Evolutionary conservation across 495 filamentous ascomycete species (phyloP).

Genomic region (Cercophora newfieldiana): DNA sequence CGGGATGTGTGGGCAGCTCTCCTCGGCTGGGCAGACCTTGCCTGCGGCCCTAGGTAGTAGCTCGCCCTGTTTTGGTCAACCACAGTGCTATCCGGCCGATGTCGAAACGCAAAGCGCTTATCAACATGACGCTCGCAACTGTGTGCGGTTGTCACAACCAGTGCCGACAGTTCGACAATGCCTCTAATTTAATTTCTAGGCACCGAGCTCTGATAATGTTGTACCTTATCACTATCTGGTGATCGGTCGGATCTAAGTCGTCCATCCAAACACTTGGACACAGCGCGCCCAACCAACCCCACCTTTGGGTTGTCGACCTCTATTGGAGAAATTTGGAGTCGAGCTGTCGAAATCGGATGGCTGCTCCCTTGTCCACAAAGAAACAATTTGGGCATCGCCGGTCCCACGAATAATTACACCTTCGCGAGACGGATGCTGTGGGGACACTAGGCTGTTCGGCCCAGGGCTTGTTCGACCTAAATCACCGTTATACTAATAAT

Average conservation of each 20-base stretch:
- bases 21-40: not conserved
- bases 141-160: not conserved
- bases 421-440: conserved; percentile 16
- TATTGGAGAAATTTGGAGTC: conserved; percentile 30
- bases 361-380: conserved; percentile 25
- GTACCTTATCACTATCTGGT: conserved; percentile 13
- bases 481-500: not conserved
- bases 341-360: conserved; percentile 12
- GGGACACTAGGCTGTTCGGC: conserved; percentile 21
- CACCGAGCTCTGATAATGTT: conserved; percentile 4
- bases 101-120: conserved; percentile 3
- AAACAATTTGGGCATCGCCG: conserved; percentile 18
- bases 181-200: not conserved
- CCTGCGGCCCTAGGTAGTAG: conserved; percentile 8
- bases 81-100: not conserved
- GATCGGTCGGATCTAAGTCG: not conserved
- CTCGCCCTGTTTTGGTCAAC: conserved; percentile 4
- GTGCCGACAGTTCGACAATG: conserved; percentile 13
- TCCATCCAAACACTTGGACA: not conserved
- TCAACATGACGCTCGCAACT: conserved; percentile 2
- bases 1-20: conserved; percentile 3
- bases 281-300: not conserved
- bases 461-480: conserved; percentile 5
- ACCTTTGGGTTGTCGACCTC: not conserved
- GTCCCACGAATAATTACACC: conserved; percentile 21